phyloP scores from a whole-genome alignment of 2,329 filamentous ascomycete species.

The Thermothelomyces thermophilus region DNA sequence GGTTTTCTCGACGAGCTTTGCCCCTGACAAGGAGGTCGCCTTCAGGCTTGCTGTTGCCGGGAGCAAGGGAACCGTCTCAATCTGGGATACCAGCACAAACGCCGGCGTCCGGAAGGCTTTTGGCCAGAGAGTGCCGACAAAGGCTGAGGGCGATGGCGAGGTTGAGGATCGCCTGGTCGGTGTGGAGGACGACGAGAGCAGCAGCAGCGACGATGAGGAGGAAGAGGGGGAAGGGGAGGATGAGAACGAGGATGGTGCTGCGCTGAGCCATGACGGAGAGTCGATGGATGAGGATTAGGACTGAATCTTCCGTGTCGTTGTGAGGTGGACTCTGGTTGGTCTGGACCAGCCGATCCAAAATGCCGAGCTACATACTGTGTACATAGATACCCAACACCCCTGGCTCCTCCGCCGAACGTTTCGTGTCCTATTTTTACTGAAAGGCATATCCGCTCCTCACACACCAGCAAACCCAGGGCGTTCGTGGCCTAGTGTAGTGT shows the following conservation, averaged over 20 bases:
- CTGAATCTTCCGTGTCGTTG: neutral
- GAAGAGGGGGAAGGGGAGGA: constrained; percentile 47
- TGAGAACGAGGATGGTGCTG: constrained; percentile 37
- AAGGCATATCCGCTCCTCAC: no score
- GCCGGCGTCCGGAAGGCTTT: constrained; percentile 78
- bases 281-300: constrained; percentile 26
- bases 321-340: neutral
- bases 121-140: constrained; percentile 58
- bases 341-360: neutral
- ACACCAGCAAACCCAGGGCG: no score
- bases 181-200: constrained; percentile 60
- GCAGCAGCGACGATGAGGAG: constrained; percentile 57
- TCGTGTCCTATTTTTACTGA: no score
- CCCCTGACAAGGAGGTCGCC: constrained; percentile 80
- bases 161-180: constrained; percentile 73
- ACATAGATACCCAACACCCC: neutral
- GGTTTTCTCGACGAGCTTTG: constrained; percentile 87
- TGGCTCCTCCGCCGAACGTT: no score
- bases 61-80: constrained; percentile 84
- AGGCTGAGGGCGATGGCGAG: constrained; percentile 55
- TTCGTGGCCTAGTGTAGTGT: no score
- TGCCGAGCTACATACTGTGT: no score
- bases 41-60: constrained; percentile 91
- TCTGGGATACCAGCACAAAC: constrained; percentile 97
- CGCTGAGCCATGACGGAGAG: constrained; percentile 37